Evolutionary conservation across 441 rosid genomes (phyloP), one percentile per base, ranked within the genome.

Genomic region (Bocquillonia castaneifolia): DNA sequence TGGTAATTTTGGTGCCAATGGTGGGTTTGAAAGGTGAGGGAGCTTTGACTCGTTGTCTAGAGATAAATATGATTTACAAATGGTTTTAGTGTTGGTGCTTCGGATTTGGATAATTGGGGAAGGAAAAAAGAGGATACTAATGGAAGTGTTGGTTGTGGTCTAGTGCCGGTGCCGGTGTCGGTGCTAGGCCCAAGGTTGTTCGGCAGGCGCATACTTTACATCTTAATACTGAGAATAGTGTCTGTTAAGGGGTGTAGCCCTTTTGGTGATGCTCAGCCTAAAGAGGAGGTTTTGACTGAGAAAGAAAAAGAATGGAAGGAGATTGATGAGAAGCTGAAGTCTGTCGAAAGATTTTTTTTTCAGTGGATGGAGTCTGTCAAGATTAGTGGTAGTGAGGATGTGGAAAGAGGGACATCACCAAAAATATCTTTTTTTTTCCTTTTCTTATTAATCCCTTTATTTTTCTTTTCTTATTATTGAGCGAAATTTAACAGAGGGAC

Each of bases 271-370:
- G 99, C 99, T 0, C 84, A 93, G 77, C 99, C 99, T 0, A 86
- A 96, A 73, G 99, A 94, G 86, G 84, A 92, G 78, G 93, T 94
- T n/a, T 77, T 94, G 76, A 92, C 96, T 9, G 96, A 88, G 76
- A 89, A 91, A 73, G 99, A 96, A 54, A 68, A 85, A 79, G 99
- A 93, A 67, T 89, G 87, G 86, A 91, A 85, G 88, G 83, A 85
- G 59, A 70, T 93, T 77, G 99, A 91, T 63, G 96, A 86, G 85
- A 93, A 86, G 79, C 76, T 93, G 26, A 90, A 77, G 59, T 74
- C 82, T 13, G 68, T 74, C 31, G 88, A 76, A n/a, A n/a, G n/a
- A n/a, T n/a, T n/a, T n/a, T n/a, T n/a, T n/a, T n/a, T n/a, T n/a
- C n/a, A n/a, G n/a, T n/a, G n/a, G n/a, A n/a, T n/a, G 47, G 47